Conservation (phyloP, 306 rosid genomes). For the Prunus mongolica region DNA sequence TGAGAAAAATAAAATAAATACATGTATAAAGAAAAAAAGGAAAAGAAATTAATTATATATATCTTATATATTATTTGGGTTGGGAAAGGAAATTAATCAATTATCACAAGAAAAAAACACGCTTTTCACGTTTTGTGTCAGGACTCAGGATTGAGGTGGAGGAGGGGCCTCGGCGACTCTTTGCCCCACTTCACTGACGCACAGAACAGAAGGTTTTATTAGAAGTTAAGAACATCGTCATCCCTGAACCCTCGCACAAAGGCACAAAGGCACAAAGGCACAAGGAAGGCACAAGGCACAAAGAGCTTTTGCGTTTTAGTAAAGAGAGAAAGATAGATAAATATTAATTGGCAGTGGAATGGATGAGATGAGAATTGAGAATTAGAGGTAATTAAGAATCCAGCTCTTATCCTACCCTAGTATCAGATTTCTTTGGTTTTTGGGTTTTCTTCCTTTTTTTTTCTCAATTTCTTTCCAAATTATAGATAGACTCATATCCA, state of each 20-base stretch:
- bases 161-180: not conserved
- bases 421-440: not conserved
- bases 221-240: not conserved
- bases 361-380: not conserved
- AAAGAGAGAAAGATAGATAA: not conserved
- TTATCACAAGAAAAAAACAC: not conserved
- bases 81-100: too few species aligned
- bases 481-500: too few species aligned
- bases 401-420: not conserved
- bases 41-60: too few species aligned
- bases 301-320: not conserved
- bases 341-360: not conserved
- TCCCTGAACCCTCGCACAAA: not conserved
- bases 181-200: not conserved
- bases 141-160: not conserved
- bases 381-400: not conserved
- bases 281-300: too few species aligned
- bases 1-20: too few species aligned
- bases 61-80: too few species aligned
- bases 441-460: not conserved
- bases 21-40: too few species aligned
- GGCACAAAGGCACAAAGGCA: not conserved
- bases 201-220: not conserved
- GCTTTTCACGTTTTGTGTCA: not conserved
- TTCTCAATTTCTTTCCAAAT: not conserved